Evolutionary conservation across 306 rosid genomes (phyloP).

Genomic region (Oxytropis ochrocephala): DNA sequence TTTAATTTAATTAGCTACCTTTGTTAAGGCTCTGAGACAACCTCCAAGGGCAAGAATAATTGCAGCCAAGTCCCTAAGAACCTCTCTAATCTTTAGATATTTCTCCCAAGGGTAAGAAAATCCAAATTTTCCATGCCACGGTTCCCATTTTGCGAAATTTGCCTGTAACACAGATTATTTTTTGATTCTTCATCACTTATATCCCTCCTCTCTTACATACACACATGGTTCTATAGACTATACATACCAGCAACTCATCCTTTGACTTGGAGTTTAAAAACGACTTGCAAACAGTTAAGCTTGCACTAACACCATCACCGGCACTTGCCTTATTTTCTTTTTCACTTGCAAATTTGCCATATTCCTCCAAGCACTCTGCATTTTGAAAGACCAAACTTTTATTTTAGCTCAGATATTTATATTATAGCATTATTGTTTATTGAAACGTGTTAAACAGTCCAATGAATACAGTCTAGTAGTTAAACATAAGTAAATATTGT

Average conservation of each 20-base stretch:
- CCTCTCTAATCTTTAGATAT: constrained; percentile 60
- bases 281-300: constrained; percentile 43
- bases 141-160: constrained; percentile 86
- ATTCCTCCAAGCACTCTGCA: constrained; percentile 56
- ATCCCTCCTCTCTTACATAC: not conserved
- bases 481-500: no score
- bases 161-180: constrained; percentile 29
- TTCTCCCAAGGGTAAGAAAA: constrained; percentile 63
- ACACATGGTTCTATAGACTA: not conserved
- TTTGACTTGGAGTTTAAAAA: constrained; percentile 55
- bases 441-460: no score
- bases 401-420: not conserved
- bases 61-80: constrained; percentile 53
- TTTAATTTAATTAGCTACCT: constrained; percentile 31
- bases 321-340: constrained; percentile 21
- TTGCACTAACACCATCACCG: not conserved
- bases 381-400: not conserved
- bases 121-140: constrained; percentile 83
- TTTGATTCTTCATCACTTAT: not conserved
- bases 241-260: constrained; percentile 55
- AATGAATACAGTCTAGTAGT: no score
- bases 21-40: constrained; percentile 49
- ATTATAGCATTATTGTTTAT: no score
- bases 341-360: constrained; percentile 20
- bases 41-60: constrained; percentile 32